Evolutionary conservation across 2,329 filamentous ascomycete genomes (phyloP).

Genomic region (Rhinocladiella mackenziei): DNA sequence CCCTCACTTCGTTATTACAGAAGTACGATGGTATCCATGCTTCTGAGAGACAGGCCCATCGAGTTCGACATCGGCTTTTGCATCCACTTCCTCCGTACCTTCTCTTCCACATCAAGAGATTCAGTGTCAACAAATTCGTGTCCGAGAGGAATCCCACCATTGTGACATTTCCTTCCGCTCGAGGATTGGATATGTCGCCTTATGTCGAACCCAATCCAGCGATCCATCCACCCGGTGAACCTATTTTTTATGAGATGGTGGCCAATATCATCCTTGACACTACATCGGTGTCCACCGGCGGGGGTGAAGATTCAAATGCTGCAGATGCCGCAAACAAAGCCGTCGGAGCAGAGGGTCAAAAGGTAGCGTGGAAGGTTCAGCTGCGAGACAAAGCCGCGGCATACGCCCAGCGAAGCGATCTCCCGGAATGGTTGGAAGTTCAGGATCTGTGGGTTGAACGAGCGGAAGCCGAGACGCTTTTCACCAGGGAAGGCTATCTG

Average conservation of each 20-base stretch:
- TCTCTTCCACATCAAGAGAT: conserved; percentile 93
- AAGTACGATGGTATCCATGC: conserved; percentile 90
- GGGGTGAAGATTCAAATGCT: conserved; percentile 39
- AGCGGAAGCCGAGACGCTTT: conserved; percentile 82
- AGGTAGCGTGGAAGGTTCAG: conserved; percentile 94
- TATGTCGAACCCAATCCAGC: conserved; percentile 85
- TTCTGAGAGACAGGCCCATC: conserved; percentile 83
- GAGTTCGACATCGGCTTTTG: conserved; percentile 81
- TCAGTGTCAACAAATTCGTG: conserved; percentile 94
- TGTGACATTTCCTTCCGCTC: conserved; percentile 85
- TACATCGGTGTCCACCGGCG: conserved; percentile 57
- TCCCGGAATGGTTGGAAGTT: conserved; percentile 82
- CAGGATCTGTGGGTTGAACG: conserved; percentile 93
- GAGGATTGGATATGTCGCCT: conserved; percentile 78
- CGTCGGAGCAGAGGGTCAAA: conserved; percentile 84
- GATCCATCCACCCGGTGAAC: conserved; percentile 67
- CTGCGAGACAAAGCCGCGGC: conserved; percentile 63
- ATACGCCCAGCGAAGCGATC: conserved; percentile 38
- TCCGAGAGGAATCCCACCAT: conserved; percentile 95
- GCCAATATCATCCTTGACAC: conserved; percentile 72
- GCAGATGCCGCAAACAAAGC: conserved; percentile 45
- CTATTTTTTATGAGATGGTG: conserved; percentile 91
- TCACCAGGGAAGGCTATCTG: conserved; percentile 88
- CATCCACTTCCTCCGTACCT: conserved; percentile 90
- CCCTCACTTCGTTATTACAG: conserved; percentile 73